Evolutionary conservation across 73 alveolate species (phyloP).

Genomic region (Paramecium biaurelia): DNA sequence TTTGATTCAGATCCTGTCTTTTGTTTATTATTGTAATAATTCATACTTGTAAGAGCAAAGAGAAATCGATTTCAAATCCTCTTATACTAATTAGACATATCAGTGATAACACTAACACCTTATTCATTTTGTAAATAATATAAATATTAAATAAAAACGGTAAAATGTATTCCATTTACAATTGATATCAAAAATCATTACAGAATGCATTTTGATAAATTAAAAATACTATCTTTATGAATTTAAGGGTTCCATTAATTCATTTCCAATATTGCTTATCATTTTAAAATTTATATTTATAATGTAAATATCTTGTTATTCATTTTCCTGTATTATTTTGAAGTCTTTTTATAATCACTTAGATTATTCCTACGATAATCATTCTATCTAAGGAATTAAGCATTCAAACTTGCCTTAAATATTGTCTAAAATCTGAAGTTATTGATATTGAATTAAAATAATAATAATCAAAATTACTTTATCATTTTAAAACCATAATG

Average conservation of each 20-base stretch:
- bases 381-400: too few relatives aligned
- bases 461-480: not conserved
- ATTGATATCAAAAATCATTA: not conserved
- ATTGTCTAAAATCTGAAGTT: not conserved
- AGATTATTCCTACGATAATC: too few relatives aligned
- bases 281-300: not conserved
- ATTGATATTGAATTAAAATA: not conserved
- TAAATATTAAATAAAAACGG: too few relatives aligned
- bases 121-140: too few relatives aligned
- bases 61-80: too few relatives aligned
- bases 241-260: not conserved
- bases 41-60: too few relatives aligned
- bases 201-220: not conserved
- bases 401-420: not conserved
- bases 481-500: not conserved
- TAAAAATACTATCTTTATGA: not conserved
- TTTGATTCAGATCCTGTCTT: conserved; percentile 42
- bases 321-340: too few relatives aligned
- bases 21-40: not conserved
- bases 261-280: not conserved
- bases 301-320: too few relatives aligned
- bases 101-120: not conserved
- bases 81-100: not conserved
- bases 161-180: too few relatives aligned
- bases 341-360: too few relatives aligned